These are phyloP conservation scores for Mycena chlorophos DNA, from an alignment of 768 basidiomycete species.

Conservation along the genomic window DNA sequence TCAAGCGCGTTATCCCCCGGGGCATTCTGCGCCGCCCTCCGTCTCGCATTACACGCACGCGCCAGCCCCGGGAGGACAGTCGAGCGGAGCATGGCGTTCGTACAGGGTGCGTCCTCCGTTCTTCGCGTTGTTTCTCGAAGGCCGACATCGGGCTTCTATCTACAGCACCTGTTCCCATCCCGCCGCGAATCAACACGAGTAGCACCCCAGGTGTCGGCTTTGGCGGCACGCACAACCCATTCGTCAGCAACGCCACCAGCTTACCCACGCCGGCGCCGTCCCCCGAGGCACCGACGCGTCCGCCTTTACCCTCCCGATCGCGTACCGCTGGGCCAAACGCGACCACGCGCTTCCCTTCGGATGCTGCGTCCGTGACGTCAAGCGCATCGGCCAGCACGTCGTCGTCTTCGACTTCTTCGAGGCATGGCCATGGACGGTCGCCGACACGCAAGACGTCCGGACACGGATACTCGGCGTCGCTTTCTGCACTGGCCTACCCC, in stretches of 20 bases:
- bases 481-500: constrained; percentile 5
- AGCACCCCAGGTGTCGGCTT: too few species aligned
- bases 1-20: constrained; percentile 45
- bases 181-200: neutral
- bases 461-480: constrained; percentile 6
- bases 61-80: constrained; percentile 38
- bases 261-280: constrained; percentile 20
- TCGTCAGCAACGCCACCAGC: neutral
- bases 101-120: constrained; percentile 45
- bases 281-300: constrained; percentile 8
- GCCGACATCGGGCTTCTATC: constrained; percentile 5
- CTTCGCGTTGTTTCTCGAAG: neutral
- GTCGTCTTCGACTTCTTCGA: neutral
- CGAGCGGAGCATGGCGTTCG: constrained; percentile 49
- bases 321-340: too few species aligned
- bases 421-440: neutral
- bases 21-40: constrained; percentile 53
- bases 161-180: neutral
- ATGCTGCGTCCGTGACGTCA: neutral
- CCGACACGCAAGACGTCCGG: neutral
- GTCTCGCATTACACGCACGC: constrained; percentile 46
- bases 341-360: neutral
- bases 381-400: neutral
- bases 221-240: too few species aligned
- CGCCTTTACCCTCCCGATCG: constrained; percentile 3